Evolutionary conservation across 805 yeast genomes (phyloP), one percentile per base, ranked within the genome.

Genomic region (Lipomyces lipofer): DNA sequence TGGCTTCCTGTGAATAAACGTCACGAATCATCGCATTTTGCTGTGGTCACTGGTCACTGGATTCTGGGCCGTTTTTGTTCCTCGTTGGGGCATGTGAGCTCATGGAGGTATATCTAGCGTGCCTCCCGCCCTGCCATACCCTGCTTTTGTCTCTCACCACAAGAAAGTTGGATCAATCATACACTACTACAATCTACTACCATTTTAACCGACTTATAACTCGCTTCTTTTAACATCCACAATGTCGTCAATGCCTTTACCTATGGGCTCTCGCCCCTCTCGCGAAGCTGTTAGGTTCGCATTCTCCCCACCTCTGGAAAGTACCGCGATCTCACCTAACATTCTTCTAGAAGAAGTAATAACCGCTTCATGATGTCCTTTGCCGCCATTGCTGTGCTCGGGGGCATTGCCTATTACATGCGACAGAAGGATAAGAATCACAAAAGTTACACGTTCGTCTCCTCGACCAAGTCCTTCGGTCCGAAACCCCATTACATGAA

Each of bases 281-380:
- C 47, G 33, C 15, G 36, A 43, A 8, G 30, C 17, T 15, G 30
- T 22, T 17, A 15, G 47, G 47, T 43, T 12, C 8, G 47, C 15
- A 28, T 3, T 1, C 13, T 4, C 21, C 9, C 12, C 21, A 8
- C 25, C 22, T 19, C 19, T 17, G 40, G n/a, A 19, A 1, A n/a
- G n/a, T n/a, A n/a, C n/a, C n/a, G n/a, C n/a, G n/a, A n/a, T n/a
- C n/a, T n/a, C n/a, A n/a, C n/a, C n/a, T n/a, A n/a, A n/a, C n/a
- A n/a, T n/a, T n/a, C n/a, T n/a, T 17, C 7, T 17, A 46, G 49
- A 27, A 35, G 44, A 45, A 39, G 48, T 9, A 53, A 52, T 40
- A 56, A 52, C 48, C 54, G 60, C 10, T 49, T 56, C 39, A 40
- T 56, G 49, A 40, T 49, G 33, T 38, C 38, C 15, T 47, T 43